Conservation (phyloP, 768 basidiomycete genomes). For the Hortiboletus campestris region DNA sequence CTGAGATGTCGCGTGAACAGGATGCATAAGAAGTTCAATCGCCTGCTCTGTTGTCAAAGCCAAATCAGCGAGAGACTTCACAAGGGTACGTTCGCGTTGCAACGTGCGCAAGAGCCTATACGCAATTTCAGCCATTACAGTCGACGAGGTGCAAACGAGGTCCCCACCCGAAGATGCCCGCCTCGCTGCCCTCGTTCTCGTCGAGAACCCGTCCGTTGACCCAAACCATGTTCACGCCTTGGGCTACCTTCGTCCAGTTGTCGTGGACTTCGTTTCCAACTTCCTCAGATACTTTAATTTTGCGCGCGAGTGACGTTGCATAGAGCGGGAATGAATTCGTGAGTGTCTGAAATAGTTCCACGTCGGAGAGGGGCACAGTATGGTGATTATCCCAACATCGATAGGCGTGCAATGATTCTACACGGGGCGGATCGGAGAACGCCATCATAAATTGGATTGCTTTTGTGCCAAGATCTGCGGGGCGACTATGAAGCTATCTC, state of each 20-base stretch:
- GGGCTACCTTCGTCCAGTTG: constrained; percentile 53
- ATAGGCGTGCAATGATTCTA: constrained; percentile 25
- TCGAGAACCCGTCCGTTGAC: constrained; percentile 70
- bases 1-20: constrained; percentile 52
- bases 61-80: constrained; percentile 56
- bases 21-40: constrained; percentile 70
- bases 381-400: constrained; percentile 20
- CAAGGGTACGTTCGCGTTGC: constrained; percentile 64
- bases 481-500: background rate
- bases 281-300: constrained; percentile 51
- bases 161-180: constrained; percentile 49
- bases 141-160: background rate
- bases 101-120: constrained; percentile 64
- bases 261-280: constrained; percentile 54
- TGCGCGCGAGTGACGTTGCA: constrained; percentile 68
- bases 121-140: constrained; percentile 5
- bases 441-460: constrained; percentile 72
- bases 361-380: constrained; percentile 12
- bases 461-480: constrained; percentile 63
- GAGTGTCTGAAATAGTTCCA: constrained; percentile 52
- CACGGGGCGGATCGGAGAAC: constrained; percentile 49
- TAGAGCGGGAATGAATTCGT: constrained; percentile 91
- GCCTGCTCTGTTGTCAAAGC: constrained; percentile 66
- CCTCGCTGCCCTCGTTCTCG: constrained; percentile 63
- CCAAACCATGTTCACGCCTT: constrained; percentile 64